Evolutionary conservation across 1,284 basidiomycete genomes (phyloP).

Genomic region (Tranzscheliella williamsii): DNA sequence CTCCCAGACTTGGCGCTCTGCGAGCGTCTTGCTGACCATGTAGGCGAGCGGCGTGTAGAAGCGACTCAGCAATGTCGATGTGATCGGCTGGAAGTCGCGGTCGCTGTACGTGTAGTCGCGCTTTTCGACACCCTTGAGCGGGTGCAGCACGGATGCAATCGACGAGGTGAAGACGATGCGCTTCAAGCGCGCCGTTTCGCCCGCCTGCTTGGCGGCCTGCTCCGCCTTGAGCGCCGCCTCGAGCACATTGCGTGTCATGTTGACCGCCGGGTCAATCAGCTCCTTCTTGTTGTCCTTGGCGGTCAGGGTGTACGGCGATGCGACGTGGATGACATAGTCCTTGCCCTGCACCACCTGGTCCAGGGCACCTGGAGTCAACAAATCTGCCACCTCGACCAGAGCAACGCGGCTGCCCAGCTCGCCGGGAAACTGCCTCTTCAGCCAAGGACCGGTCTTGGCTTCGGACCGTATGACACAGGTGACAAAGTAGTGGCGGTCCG

Average conservation of each 20-base stretch:
- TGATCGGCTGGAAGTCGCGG: conserved; percentile 34
- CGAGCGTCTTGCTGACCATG: conserved; percentile 59
- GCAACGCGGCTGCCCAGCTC: conserved; percentile 8
- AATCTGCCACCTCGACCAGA: conserved; percentile 16
- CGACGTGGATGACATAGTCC: conserved; percentile 36
- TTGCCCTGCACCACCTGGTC: conserved; percentile 17
- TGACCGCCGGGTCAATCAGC: conserved; percentile 31
- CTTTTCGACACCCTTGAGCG: conserved; percentile 29
- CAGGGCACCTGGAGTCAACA: conserved; percentile 16
- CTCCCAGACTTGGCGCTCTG: conserved; percentile 60
- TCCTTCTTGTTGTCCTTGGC: conserved; percentile 26
- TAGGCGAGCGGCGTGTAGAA: conserved; percentile 51
- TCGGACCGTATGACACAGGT: conserved; percentile 30
- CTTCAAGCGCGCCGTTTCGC: conserved; percentile 12
- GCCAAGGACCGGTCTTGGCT: conserved; percentile 32
- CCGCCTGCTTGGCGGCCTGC: conserved; percentile 9
- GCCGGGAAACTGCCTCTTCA: conserved; percentile 14
- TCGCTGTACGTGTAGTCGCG: conserved; percentile 35
- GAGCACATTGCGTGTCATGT: conserved; percentile 38
- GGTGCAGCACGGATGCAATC: conserved; percentile 31
- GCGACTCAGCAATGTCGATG: conserved; percentile 10
- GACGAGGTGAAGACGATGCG: conserved; percentile 38
- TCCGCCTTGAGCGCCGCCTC: conserved; percentile 29
- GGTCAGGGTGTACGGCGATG: conserved; percentile 25
- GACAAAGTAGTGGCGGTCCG: conserved; percentile 24